Evolutionary conservation across 306 rosid species (phyloP).

Genomic region (Cucurbita maxima): DNA sequence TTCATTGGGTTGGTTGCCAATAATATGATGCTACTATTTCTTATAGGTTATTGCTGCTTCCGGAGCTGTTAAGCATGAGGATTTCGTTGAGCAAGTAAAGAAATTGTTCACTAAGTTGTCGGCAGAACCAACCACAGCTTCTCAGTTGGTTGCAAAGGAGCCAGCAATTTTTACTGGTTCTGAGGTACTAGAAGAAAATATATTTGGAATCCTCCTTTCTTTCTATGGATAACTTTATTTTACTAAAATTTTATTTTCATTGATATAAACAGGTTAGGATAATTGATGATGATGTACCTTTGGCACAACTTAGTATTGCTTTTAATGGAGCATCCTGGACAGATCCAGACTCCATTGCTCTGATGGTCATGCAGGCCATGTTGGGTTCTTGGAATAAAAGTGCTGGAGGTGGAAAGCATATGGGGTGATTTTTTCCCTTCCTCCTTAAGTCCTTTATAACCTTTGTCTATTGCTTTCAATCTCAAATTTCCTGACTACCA

Average conservation of each 20-base stretch:
- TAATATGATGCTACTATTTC: slow-evolving; percentile 5
- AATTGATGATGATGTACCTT: slow-evolving; percentile 70
- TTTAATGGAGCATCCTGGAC: slow-evolving; percentile 94
- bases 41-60: slow-evolving; percentile 71
- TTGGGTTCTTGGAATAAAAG: slow-evolving; percentile 89
- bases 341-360: slow-evolving; percentile 84
- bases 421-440: slow-evolving; percentile 42
- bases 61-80: slow-evolving; percentile 85
- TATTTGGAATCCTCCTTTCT: background rate
- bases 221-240: background rate
- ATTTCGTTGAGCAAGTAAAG: slow-evolving; percentile 52
- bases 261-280: slow-evolving; percentile 59
- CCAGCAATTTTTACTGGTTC: slow-evolving; percentile 89
- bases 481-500: background rate
- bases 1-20: background rate
- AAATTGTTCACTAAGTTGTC: slow-evolving; percentile 62
- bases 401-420: slow-evolving; percentile 88
- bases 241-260: background rate
- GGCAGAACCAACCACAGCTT: slow-evolving; percentile 58
- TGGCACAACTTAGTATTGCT: slow-evolving; percentile 90
- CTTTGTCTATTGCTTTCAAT: background rate
- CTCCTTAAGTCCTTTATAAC: background rate
- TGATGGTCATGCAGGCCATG: slow-evolving; percentile 99
- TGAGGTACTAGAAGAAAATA: slow-evolving; percentile 38
- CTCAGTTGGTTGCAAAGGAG: slow-evolving; percentile 60